phyloP scores from a whole-genome alignment of 495 filamentous ascomycete species.

The Halenospora varia region DNA sequence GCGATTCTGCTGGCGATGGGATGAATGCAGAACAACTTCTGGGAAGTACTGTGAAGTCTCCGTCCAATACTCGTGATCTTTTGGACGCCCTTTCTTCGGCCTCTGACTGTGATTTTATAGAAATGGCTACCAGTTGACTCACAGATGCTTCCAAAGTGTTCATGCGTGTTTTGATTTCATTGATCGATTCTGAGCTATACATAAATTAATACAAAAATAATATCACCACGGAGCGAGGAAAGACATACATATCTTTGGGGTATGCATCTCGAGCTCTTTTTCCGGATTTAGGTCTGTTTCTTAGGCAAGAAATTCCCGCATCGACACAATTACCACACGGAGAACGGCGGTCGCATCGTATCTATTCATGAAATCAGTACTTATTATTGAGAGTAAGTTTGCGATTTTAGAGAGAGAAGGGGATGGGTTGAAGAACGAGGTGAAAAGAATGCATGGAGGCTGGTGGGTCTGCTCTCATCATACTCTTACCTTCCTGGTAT shows the following conservation, averaged over 20 bases:
- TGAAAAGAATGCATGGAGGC: neutral
- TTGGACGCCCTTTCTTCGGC: neutral
- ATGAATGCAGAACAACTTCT: neutral
- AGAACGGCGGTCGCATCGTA: constrained; percentile 4
- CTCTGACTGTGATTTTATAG: neutral
- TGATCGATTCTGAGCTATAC: neutral
- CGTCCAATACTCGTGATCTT: too few species aligned
- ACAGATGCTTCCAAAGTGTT: neutral
- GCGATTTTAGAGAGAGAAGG: neutral
- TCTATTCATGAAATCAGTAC: neutral
- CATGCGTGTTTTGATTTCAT: constrained; percentile 4
- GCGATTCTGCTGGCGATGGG: neutral
- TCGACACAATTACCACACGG: constrained; percentile 12
- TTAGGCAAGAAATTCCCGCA: neutral
- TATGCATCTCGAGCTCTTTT: neutral
- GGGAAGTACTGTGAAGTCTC: neutral
- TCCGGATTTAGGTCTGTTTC: constrained; percentile 2
- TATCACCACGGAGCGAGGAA: neutral
- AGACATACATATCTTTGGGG: constrained; percentile 3
- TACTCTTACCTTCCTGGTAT: neutral
- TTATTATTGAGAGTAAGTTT: neutral
- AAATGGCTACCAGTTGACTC: neutral
- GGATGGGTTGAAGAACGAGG: neutral
- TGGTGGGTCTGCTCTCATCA: too few species aligned
- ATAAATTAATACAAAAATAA: neutral